Evolutionary conservation across 345 rosid species (phyloP), one percentile per base, ranked within the genome.

Genomic region (Hibiscus mutabilis): DNA sequence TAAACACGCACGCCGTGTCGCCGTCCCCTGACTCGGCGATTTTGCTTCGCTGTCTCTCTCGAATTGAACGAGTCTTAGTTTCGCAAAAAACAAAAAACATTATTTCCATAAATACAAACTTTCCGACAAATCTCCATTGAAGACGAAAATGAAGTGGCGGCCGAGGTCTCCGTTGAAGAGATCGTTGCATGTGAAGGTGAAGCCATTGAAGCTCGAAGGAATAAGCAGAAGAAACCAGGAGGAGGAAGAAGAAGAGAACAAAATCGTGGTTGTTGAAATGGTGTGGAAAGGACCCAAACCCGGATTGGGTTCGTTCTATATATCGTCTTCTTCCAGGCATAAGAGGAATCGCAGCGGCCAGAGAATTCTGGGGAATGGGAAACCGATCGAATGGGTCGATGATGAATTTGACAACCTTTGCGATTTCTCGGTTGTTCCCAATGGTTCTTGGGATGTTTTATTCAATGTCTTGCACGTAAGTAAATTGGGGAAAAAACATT

Each of bases 401-500:
- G 88, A 86, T 55, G 89, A 84, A 76, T 89, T 89, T 2, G 73
- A 60, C 22, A 77, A 74, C 78, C 66, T 84, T 2, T 86, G 91
- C 42, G 74, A 74, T 35, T 76, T 87, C 79, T 80, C 92, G 64
- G 81, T 61, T 5, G 51, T 40, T 73, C 65, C 75, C 61, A 87
- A 83, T 65, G 69, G 73, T 56, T 86, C 92, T 6, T 85, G 91
- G 92, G 75, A 85, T 63, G 77, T 84, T 52, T 71, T 76, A 0
- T 85, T 90, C 65, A 74, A 83, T 18, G 81, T 90, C 75, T 82
- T 86, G 56, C 68, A 76, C 60, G 92, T 87, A 55, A 80, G 90
- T 73, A 44, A 44, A 57, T 10, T 29, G 59, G n/a, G 16, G 37
- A 29, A 49, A 59, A 73, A 46, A 16, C 52, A 0, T 74, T 47